These are phyloP conservation scores for Penicillium canariense DNA, from an alignment of 495 filamentous ascomycete genomes.

Conservation along the genomic window DNA sequence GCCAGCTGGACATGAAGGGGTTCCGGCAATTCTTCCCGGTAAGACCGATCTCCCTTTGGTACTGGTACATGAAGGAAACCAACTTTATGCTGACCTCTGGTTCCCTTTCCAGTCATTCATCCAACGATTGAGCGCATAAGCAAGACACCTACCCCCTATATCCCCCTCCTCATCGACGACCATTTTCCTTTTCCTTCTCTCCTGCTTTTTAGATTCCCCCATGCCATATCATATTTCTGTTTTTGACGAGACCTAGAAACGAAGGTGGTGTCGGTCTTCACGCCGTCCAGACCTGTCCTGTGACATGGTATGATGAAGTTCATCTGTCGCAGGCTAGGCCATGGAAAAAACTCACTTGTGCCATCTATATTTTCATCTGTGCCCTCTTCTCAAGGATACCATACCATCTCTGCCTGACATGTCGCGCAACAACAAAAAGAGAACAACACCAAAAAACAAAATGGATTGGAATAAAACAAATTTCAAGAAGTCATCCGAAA, in stretches of 20 bases:
- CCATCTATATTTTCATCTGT: slow-evolving; percentile 18
- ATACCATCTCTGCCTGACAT: slow-evolving; percentile 14
- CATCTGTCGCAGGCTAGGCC: slow-evolving; percentile 1
- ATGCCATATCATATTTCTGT: slow-evolving; percentile 26
- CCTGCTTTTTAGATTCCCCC: slow-evolving; percentile 46
- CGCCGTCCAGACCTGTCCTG: slow-evolving; percentile 4
- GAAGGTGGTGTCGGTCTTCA: slow-evolving; percentile 24
- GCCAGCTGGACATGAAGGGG: slow-evolving; percentile 48
- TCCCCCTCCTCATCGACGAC: slow-evolving; percentile 11
- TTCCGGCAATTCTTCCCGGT: slow-evolving; percentile 57
- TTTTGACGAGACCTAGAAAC: slow-evolving; percentile 21
- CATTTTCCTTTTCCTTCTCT: slow-evolving; percentile 23
- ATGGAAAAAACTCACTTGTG: slow-evolving; percentile 8
- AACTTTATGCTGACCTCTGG: slow-evolving; percentile 7
- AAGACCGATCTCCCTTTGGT: slow-evolving; percentile 13
- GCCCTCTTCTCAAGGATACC: slow-evolving; percentile 15
- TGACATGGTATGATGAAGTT: slow-evolving; percentile 9
- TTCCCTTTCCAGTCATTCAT: slow-evolving; percentile 38
- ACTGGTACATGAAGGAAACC: not conserved
- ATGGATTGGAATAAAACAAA: slow-evolving; percentile 5
- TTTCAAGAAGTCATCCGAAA: slow-evolving; percentile 3
- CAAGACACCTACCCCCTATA: not conserved
- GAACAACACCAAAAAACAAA: slow-evolving; percentile 6
- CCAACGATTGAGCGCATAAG: slow-evolving; percentile 49
- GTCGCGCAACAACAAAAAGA: slow-evolving; percentile 4